Evolutionary conservation across 2,329 filamentous ascomycete species (phyloP).

Genomic region (Penicillium sp.): DNA sequence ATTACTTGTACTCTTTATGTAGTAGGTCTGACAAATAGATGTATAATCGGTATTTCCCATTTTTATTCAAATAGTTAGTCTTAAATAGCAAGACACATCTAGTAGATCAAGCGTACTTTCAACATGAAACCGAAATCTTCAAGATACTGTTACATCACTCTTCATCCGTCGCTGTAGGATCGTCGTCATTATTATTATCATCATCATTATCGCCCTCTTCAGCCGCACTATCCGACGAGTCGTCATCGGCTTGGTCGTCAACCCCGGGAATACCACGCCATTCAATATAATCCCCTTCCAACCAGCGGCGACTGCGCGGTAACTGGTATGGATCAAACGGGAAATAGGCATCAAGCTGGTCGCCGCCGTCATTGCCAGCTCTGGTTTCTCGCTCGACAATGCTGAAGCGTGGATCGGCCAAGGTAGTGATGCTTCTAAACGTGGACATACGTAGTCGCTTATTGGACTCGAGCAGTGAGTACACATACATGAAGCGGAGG

Average conservation of each 20-base stretch:
- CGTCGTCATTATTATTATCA: conserved; percentile 38
- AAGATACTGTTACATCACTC: not conserved
- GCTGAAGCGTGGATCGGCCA: conserved; percentile 36
- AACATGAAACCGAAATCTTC: too few species aligned
- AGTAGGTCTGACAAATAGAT: not conserved
- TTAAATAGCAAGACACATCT: not conserved
- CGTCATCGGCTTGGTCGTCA: conserved; percentile 51
- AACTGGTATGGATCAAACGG: conserved; percentile 96
- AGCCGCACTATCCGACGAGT: conserved; percentile 35
- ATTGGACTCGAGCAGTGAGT: conserved; percentile 82
- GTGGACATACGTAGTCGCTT: conserved; percentile 80
- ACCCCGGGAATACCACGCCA: conserved; percentile 74
- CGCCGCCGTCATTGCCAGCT: conserved; percentile 66
- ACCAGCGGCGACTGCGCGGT: conserved; percentile 80
- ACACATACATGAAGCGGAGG: conserved; percentile 84
- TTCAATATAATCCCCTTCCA: conserved; percentile 76
- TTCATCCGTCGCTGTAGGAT: conserved; percentile 20
- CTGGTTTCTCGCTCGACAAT: conserved; percentile 53
- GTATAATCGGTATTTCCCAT: not conserved
- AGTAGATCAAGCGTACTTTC: too few species aligned
- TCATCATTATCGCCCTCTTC: conserved; percentile 31
- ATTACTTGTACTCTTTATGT: not conserved
- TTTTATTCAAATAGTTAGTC: not conserved
- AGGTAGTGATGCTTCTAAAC: conserved; percentile 45
- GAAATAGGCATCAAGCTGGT: conserved; percentile 90